Evolutionary conservation across 192 early-diverging fungal species (phyloP).

Genomic region (Coemansia sp.): DNA sequence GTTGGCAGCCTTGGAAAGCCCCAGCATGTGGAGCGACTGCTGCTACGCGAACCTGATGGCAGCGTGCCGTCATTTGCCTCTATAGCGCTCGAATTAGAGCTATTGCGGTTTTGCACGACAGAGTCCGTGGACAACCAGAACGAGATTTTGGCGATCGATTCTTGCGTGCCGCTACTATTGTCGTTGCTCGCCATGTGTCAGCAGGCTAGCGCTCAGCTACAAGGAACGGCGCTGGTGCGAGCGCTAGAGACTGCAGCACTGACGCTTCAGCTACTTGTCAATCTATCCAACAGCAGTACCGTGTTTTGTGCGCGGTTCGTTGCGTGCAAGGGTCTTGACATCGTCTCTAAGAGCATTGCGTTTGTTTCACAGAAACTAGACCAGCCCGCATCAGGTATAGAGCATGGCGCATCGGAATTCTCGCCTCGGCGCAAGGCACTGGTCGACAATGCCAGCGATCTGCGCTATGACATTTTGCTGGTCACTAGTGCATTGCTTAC

Average conservation of each 20-base stretch:
- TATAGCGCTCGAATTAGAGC: conserved; percentile 39
- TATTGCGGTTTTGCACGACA: conserved; percentile 44
- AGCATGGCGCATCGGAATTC: conserved; percentile 1
- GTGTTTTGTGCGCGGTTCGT: conserved; percentile 39
- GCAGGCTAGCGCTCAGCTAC: conserved; percentile 6
- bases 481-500: conserved; percentile 42
- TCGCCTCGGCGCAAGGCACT: conserved; percentile 18
- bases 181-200: conserved; percentile 32
- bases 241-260: conserved; percentile 35
- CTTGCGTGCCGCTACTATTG: conserved; percentile 25
- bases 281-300: conserved; percentile 46
- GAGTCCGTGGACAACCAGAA: conserved; percentile 37
- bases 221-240: conserved; percentile 11
- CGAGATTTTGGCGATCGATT: conserved; percentile 27
- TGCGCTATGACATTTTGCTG: conserved; percentile 47
- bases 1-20: background rate
- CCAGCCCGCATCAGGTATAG: background rate
- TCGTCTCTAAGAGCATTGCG: conserved; percentile 40
- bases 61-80: conserved; percentile 18
- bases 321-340: conserved; percentile 27
- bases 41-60: conserved; percentile 15
- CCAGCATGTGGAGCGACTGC: background rate
- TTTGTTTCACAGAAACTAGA: conserved; percentile 29
- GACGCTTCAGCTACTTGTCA: conserved; percentile 44
- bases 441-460: conserved; percentile 19